Evolutionary conservation across 148 eudicot genomes (phyloP), one percentile per base, ranked within the genome.

Genomic region (Silene conica): DNA sequence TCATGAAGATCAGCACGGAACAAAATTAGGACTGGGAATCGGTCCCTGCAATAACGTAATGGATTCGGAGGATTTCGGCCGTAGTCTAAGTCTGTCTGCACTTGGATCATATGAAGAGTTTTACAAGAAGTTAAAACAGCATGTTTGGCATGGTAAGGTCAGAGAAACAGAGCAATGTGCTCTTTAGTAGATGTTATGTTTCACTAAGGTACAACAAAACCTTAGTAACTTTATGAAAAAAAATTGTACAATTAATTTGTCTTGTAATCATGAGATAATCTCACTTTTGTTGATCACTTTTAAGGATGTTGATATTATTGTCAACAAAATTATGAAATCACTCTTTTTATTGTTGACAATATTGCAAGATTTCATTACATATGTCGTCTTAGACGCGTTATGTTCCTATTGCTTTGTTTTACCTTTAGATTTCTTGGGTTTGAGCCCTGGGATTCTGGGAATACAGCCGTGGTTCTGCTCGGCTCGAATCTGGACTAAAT

Each of bases 21-120:
- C 82, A 16, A 80, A 82, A 64, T 72, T 79, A 57, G 86, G 80
- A 19, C 80, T 77, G 45, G 85, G 78, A 74, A 82, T 73, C 26
- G 86, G 87, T 52, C 82, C 86, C 20, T 83, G 83, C 63, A 80
- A 38, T 6, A 38, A 38, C 7, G 43, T 38, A 58, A 55, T 82
- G 81, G 86, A 84, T 48, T 82, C 89, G 0, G 84, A 78, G 21
- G 85, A 86, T 4, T 38, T 38, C 43, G 63, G 88, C 19, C 89
- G 80, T 50, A 86, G 80, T 28, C 82, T 85, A 28, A 83, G 87
- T 64, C 79, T 81, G 18, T 74, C 89, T 4, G 76, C 76, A 31
- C 75, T 88, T 15, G 79, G 83, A n/a, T 86, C 89, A 0, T 91
- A 85, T 54, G 89, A 89, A 63, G 93, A 87, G 41, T 67, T 87